Percentiles rank a stretch among this genome's conserved stretches.
Conservation (phyloP, 1,284 basidiomycete species). For the Gastroboletus turbinatus region DNA sequence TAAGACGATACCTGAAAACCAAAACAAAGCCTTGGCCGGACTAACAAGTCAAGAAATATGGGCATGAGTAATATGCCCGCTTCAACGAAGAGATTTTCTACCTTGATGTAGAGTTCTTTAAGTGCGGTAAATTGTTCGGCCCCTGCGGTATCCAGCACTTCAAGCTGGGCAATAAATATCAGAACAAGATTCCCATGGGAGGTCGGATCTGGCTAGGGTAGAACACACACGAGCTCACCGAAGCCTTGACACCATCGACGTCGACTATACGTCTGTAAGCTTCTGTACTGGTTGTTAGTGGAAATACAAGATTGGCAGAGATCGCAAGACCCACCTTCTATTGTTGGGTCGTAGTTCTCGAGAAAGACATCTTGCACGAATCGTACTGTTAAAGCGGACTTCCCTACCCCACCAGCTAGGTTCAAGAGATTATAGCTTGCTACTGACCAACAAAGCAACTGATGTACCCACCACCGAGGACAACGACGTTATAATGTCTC, state of each 20-base stretch:
- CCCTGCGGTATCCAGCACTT: slow-evolving; percentile 88
- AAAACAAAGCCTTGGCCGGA: slow-evolving; percentile 77
- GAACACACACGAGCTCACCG: slow-evolving; percentile 42
- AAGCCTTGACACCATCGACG: slow-evolving; percentile 60
- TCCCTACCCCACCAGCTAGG: slow-evolving; percentile 79
- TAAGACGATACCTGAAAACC: slow-evolving; percentile 65
- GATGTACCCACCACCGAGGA: slow-evolving; percentile 64
- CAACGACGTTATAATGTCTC: slow-evolving; percentile 72
- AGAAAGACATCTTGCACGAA: slow-evolving; percentile 75
- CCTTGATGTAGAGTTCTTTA: slow-evolving; percentile 80
- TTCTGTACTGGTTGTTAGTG: slow-evolving; percentile 12
- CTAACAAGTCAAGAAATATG: slow-evolving; percentile 35
- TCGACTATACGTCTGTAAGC: slow-evolving; percentile 56
- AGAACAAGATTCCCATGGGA: slow-evolving; percentile 13
- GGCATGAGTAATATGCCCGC: background rate
- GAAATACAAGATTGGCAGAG: background rate
- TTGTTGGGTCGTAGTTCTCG: slow-evolving; percentile 79
- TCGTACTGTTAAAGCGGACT: slow-evolving; percentile 76
- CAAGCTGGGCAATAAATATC: slow-evolving; percentile 50
- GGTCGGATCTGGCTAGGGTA: slow-evolving; percentile 9
- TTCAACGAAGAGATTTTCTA: slow-evolving; percentile 25
- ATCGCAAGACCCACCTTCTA: slow-evolving; percentile 56
- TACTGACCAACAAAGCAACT: slow-evolving; percentile 1
- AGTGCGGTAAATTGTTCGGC: slow-evolving; percentile 83
- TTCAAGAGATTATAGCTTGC: slow-evolving; percentile 7